Percentiles rank a stretch among this genome's conserved stretches.
These are phyloP conservation scores for Penicillium thymicola DNA, from an alignment of 2,329 filamentous ascomycete genomes.

Conservation along the genomic window DNA sequence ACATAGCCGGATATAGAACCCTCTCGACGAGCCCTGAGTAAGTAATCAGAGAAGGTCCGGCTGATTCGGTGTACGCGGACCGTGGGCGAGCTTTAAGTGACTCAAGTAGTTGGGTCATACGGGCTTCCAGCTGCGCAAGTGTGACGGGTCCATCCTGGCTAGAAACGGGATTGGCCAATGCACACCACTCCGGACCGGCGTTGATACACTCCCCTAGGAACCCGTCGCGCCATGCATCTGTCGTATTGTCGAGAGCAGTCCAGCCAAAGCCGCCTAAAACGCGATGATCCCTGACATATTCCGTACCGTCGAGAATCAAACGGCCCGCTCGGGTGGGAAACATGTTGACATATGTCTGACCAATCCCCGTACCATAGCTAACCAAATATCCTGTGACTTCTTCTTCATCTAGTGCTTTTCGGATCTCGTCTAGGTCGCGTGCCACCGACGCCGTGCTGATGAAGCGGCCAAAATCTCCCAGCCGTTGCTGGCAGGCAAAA, in stretches of 20 bases:
- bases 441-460: conserved; percentile 16
- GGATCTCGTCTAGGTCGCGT: conserved; percentile 17
- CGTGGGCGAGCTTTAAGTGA: conserved; percentile 9
- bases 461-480: conserved; percentile 18
- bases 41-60: conserved; percentile 14
- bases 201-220: conserved; percentile 17
- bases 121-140: conserved; percentile 7
- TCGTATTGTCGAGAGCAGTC: conserved; percentile 15
- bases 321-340: conserved; percentile 15
- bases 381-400: conserved; percentile 15
- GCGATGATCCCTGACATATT: conserved; percentile 16
- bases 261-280: conserved; percentile 16
- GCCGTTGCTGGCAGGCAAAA: conserved; percentile 14
- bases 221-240: conserved; percentile 16
- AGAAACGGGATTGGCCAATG: conserved; percentile 8
- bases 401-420: conserved; percentile 14
- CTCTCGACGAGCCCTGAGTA: conserved; percentile 13
- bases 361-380: conserved; percentile 19
- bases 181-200: conserved; percentile 14
- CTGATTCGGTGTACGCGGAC: conserved; percentile 13
- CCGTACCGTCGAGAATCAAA: conserved; percentile 16
- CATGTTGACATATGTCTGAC: conserved; percentile 20
- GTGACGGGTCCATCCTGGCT: background rate
- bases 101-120: conserved; percentile 7
- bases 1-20: conserved; percentile 12